Conservation (phyloP, 2,329 filamentous ascomycete genomes). For the Diaporthe citriasiana region DNA sequence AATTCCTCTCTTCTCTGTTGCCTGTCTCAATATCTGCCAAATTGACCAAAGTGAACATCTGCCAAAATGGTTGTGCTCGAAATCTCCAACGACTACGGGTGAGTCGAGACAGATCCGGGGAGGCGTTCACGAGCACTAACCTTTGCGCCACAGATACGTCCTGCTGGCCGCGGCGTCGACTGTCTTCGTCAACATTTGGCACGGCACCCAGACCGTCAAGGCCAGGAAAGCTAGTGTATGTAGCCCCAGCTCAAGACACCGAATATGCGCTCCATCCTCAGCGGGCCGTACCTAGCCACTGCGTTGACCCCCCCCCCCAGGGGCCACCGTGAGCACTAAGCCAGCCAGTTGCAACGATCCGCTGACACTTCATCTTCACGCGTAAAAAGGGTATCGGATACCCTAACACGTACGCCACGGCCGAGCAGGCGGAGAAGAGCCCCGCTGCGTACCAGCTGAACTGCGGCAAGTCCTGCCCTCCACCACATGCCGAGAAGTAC, state of each 20-base stretch:
- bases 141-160: slow-evolving; percentile 68
- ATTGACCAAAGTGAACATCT: not conserved
- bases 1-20: not conserved
- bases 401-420: slow-evolving; percentile 69
- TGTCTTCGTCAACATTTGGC: slow-evolving; percentile 70
- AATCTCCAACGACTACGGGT: slow-evolving; percentile 67
- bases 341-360: not conserved
- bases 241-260: not conserved
- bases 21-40: not conserved
- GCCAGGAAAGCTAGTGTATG: slow-evolving; percentile 63
- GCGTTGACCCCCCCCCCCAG: not conserved
- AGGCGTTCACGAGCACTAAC: not conserved
- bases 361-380: not conserved
- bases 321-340: not conserved
- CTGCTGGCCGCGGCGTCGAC: slow-evolving; percentile 69
- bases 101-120: slow-evolving; percentile 46
- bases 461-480: slow-evolving; percentile 62
- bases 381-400: slow-evolving; percentile 62
- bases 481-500: not conserved
- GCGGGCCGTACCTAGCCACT: not conserved
- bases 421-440: slow-evolving; percentile 68
- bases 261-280: not conserved
- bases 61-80: slow-evolving; percentile 59
- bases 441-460: slow-evolving; percentile 71
- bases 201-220: slow-evolving; percentile 61